Evolutionary conservation across 2,329 filamentous ascomycete species (phyloP), one percentile per base, ranked within the genome.

Genomic region (Ophiostoma quercus): DNA sequence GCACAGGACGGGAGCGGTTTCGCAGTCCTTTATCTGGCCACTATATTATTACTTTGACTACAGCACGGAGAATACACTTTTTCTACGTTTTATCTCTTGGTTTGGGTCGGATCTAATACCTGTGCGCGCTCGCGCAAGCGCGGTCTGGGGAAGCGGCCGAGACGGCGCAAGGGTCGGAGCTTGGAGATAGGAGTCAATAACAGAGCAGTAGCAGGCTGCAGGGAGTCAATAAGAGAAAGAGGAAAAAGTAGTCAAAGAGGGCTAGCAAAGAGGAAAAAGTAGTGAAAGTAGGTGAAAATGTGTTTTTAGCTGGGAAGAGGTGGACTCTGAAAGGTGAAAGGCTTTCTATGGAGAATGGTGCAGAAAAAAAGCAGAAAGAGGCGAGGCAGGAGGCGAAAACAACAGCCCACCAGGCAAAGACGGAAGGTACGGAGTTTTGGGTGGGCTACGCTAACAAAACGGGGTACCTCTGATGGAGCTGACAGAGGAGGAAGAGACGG

Each of bases 91-190:
- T 54, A 32, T 62, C 12, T 69, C 60, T 67, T 25, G 25, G 39
- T 11, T 22, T 54, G n/a, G 47, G 14, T 67, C 69, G 67, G 62
- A 67, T 67, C 69, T 66, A 67, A 12, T 57, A 12, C 16, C 51
- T 57, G 51, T 57, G 22, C 51, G 66, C 41, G 66, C 37, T 60
- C 65, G 11, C 66, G 11, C 68, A 68, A 62, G 54, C 57, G 68
- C 67, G 65, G 70, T 60, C 70, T 69, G 70, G 70, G 66, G 70
- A 71, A 69, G 29, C 63, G 62, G 62, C 70, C 67, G 67, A 67
- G 67, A 39, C 67, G 70, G 66, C 19, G 39, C 65, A 66, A 43
- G 63, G 37, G 63, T 41, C 63, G 63, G 34, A 41, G 34, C 34
- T 66, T 25, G 34, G 3, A 67, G 19, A 51, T 37, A 66, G 57